Evolutionary conservation across 176 grass and related monocot species (phyloP), one percentile per base, ranked within the genome.

Genomic region (Miscanthus lutarioriparius): DNA sequence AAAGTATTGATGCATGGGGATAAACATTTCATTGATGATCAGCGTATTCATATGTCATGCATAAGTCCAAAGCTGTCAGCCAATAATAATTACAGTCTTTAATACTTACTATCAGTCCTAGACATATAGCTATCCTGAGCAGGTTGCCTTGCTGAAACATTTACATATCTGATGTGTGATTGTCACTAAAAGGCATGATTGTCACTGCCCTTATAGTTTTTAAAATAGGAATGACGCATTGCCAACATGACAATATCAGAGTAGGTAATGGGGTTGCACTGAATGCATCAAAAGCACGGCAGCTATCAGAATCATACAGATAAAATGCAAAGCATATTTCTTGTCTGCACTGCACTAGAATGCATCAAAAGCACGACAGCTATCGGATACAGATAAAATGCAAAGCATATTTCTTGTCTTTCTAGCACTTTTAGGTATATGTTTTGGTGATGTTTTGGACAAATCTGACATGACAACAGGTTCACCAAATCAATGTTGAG

Each of bases 41-140:
- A 79, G 41, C 49, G 10, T 16, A 80, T 53, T 20, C 15, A 86
- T 38, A 27, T 10, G 45, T 70, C 25, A 77, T 85, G 83, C 44
- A 12, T 25, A 85, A 85, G 65, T 33, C 12, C 13, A 70, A 8
- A 45, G 65, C 59, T 85, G 27, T 37, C 38, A 86, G 11, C 14
- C 27, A 79, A 72, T 47, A 72, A 79, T 36, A 72, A 67, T 20
- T 47, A 48, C 4, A 30, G 8, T 64, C 7, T 70, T 70, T 22
- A 66, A 80, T 28, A 48, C 40, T 65, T 11, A 33, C 6, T 47
- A 37, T 26, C 44, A 10, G 56, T 73, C 41, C 79, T 48, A 80
- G 22, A 69, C 25, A 85, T 56, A 32, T 22, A 56, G 54, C 5
- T 22, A 74, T 40, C 13, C 15, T 33, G 48, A 72, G 54, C n/a